phyloP scores from a whole-genome alignment of 2,329 filamentous ascomycete genomes.

The Penicillium glabrum region DNA sequence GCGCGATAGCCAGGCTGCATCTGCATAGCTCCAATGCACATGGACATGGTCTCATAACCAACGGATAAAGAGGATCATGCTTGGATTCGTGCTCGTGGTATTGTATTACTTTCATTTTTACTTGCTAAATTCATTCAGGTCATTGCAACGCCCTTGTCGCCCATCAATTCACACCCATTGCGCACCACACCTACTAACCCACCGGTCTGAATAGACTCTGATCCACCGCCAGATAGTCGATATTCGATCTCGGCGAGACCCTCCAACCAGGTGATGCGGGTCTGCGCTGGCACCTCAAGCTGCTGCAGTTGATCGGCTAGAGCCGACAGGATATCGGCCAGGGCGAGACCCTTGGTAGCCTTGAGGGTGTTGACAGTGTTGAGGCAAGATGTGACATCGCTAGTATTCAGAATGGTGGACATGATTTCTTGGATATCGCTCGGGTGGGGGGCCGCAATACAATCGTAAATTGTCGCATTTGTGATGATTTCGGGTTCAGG shows the following conservation, averaged over 20 bases:
- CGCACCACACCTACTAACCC: conserved; percentile 87
- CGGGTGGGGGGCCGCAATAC: conserved; percentile 92
- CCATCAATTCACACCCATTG: conserved; percentile 77
- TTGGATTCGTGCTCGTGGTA: background rate
- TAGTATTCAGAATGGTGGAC: conserved; percentile 76
- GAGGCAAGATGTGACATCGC: conserved; percentile 86
- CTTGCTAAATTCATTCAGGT: conserved; percentile 4
- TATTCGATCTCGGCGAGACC: conserved; percentile 93
- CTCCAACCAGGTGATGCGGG: conserved; percentile 87
- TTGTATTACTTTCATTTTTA: background rate
- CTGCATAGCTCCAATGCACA: background rate
- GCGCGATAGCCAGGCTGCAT: background rate
- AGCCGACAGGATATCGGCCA: conserved; percentile 90
- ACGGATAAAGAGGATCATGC: background rate
- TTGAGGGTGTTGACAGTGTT: conserved; percentile 88
- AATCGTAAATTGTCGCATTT: conserved; percentile 91
- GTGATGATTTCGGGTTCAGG: conserved; percentile 82
- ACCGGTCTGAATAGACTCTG: conserved; percentile 86
- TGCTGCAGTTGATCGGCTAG: conserved; percentile 78
- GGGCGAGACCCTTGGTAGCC: conserved; percentile 75
- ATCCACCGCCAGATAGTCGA: conserved; percentile 81
- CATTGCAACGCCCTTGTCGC: conserved; percentile 32
- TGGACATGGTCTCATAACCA: background rate
- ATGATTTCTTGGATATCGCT: conserved; percentile 83
- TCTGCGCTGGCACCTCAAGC: conserved; percentile 80